Evolutionary conservation across 169 alveolate species (phyloP).

Genomic region (Eimeria falciformis): DNA sequence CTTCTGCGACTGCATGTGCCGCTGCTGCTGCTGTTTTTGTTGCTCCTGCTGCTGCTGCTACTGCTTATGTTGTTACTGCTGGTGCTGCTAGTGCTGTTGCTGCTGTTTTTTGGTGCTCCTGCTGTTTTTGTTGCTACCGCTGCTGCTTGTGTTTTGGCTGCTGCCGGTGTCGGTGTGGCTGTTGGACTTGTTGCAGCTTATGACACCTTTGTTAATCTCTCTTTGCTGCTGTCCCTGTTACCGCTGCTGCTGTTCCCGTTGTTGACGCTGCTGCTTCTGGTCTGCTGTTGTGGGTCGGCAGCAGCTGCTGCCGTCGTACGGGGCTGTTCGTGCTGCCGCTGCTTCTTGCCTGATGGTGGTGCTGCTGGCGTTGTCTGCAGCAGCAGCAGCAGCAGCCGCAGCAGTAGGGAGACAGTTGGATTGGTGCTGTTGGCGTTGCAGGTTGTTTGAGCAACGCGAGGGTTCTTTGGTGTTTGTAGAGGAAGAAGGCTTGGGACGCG

Average conservation of each 20-base stretch:
- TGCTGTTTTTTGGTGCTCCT: background rate
- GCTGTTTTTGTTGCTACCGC: background rate
- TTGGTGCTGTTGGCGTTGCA: background rate
- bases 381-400: background rate
- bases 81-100: background rate
- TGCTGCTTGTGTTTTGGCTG: background rate
- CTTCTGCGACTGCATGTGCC: background rate
- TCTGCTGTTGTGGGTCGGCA: constrained; percentile 10
- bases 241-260: background rate
- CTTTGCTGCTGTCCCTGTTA: background rate
- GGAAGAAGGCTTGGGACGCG: constrained; percentile 1
- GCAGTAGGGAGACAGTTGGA: background rate
- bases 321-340: background rate
- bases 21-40: too few relatives aligned
- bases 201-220: too few relatives aligned
- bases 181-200: background rate
- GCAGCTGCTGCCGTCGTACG: background rate
- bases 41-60: too few relatives aligned
- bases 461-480: background rate
- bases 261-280: too few relatives aligned
- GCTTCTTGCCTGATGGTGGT: background rate
- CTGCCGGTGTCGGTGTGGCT: background rate
- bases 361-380: background rate
- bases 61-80: background rate
- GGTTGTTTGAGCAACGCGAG: constrained; percentile 4